Conservation (phyloP, 1,139 yeast species). For the Magnusiomyces paraingens region DNA sequence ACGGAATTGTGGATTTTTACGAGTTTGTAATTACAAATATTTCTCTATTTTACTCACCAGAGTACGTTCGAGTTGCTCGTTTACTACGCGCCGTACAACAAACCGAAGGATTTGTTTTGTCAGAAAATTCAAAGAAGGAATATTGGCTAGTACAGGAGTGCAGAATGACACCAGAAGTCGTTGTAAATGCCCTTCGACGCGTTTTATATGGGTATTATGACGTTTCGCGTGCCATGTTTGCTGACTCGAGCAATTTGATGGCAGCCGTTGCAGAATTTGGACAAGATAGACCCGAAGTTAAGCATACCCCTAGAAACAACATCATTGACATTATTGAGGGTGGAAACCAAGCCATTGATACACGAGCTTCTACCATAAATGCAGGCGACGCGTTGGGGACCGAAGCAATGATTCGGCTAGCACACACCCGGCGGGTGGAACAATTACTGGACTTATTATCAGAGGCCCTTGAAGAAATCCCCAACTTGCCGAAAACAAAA, state of each 20-base stretch:
- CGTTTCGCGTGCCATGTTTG: not conserved
- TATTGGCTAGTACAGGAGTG: not conserved
- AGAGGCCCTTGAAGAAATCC: no score
- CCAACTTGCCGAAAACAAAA: no score
- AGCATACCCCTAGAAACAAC: no score
- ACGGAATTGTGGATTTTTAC: conserved; percentile 2
- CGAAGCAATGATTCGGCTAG: no score
- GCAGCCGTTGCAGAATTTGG: not conserved
- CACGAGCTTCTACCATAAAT: no score
- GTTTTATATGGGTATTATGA: not conserved
- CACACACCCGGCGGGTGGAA: no score
- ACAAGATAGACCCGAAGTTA: no score
- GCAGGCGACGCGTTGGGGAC: no score
- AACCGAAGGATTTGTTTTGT: not conserved
- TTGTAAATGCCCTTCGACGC: not conserved
- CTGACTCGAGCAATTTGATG: not conserved
- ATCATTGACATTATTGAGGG: no score
- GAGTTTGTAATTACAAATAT: not conserved
- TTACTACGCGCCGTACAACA: not conserved
- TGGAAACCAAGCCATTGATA: no score
- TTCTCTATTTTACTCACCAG: not conserved
- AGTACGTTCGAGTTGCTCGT: not conserved
- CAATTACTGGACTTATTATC: no score
- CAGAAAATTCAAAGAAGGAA: not conserved
- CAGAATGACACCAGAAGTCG: not conserved